These are phyloP conservation scores for Tulasnella sp. DNA, from an alignment of 768 basidiomycete genomes.

Conservation along the genomic window DNA sequence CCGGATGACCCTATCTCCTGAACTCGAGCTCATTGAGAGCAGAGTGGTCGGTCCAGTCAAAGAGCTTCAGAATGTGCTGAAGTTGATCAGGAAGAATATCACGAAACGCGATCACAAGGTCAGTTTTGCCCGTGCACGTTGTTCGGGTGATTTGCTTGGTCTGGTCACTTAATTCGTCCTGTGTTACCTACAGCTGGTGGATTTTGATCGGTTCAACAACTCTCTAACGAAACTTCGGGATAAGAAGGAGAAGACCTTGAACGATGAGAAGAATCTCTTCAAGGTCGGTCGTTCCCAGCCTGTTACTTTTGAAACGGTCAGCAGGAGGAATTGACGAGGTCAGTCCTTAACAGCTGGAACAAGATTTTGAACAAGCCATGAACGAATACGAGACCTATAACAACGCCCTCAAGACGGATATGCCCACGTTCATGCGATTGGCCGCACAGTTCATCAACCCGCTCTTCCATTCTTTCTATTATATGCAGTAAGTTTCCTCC, in stretches of 20 bases:
- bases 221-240: slow-evolving; percentile 90
- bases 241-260: slow-evolving; percentile 95
- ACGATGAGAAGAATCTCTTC: slow-evolving; percentile 94
- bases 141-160: neutral
- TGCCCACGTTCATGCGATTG: slow-evolving; percentile 86
- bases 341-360: slow-evolving; percentile 67
- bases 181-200: slow-evolving; percentile 48
- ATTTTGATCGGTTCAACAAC: slow-evolving; percentile 95
- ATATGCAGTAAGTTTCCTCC: slow-evolving; percentile 77
- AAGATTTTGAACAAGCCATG: slow-evolving; percentile 88
- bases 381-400: slow-evolving; percentile 94
- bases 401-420: slow-evolving; percentile 76
- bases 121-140: slow-evolving; percentile 17
- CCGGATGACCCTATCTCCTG: slow-evolving; percentile 65
- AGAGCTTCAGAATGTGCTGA: slow-evolving; percentile 79
- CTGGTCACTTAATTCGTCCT: neutral
- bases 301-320: neutral
- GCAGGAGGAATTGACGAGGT: neutral
- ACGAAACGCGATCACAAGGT: slow-evolving; percentile 97
- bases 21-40: slow-evolving; percentile 87
- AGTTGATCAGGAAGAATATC: slow-evolving; percentile 84
- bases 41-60: slow-evolving; percentile 77
- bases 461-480: slow-evolving; percentile 97
- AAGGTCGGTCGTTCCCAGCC: slow-evolving; percentile 44
- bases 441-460: slow-evolving; percentile 88